Evolutionary conservation across 2,329 filamentous ascomycete genomes (phyloP).

Genomic region (Fusarium coffeatum): DNA sequence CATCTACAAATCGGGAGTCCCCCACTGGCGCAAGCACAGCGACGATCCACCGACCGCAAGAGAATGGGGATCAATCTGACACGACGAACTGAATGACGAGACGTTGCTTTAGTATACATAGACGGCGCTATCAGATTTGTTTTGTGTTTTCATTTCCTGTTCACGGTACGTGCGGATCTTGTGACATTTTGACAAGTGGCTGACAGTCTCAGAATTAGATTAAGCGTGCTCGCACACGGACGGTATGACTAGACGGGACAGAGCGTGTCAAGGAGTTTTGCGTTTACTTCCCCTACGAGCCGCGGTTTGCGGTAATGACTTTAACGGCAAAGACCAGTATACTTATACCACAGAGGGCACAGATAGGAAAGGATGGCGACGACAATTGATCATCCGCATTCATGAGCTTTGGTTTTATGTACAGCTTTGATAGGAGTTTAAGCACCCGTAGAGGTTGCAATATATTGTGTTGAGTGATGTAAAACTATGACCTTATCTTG

Average conservation of each 20-base stretch:
- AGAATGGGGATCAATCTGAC: constrained; percentile 34
- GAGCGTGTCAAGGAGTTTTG: constrained; percentile 38
- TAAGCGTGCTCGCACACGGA: constrained; percentile 21
- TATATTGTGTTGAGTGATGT: constrained; percentile 6
- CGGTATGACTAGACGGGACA: constrained; percentile 34
- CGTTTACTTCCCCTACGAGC: constrained; percentile 22
- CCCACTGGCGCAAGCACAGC: constrained; percentile 53
- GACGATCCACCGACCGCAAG: constrained; percentile 49
- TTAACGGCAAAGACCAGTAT: constrained; percentile 42
- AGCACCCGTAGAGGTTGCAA: constrained; percentile 13
- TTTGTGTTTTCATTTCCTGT: constrained; percentile 29
- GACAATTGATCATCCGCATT: constrained; percentile 22
- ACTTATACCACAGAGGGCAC: constrained; percentile 31
- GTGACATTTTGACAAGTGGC: not conserved
- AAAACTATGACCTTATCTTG: not conserved
- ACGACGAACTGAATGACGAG: constrained; percentile 39
- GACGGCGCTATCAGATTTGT: constrained; percentile 25
- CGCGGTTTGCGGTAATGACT: constrained; percentile 34
- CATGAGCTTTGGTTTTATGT: constrained; percentile 31
- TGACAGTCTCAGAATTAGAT: constrained; percentile 33
- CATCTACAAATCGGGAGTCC: constrained; percentile 41
- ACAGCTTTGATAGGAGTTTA: constrained; percentile 27
- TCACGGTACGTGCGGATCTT: constrained; percentile 29
- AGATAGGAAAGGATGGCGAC: constrained; percentile 26
- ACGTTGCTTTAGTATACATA: constrained; percentile 26